Percentiles rank a stretch among this genome's conserved stretches.
Evolutionary conservation across 805 yeast species (phyloP).

Genomic region (Sporopachydermia quercuum): DNA sequence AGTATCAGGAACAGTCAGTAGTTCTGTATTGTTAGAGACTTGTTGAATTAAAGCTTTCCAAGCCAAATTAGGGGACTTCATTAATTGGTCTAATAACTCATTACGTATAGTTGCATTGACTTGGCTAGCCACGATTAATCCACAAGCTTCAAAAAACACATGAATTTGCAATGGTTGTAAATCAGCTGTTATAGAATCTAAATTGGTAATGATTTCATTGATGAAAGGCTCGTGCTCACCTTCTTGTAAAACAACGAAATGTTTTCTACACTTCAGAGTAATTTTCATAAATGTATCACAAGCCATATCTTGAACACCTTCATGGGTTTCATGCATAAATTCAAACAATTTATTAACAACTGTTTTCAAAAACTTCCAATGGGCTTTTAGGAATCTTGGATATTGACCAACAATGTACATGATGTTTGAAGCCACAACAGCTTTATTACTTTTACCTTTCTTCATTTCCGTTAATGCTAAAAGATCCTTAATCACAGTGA

Average conservation of each 20-base stretch:
- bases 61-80: slow-evolving; percentile 87
- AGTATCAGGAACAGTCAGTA: slow-evolving; percentile 62
- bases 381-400: slow-evolving; percentile 93
- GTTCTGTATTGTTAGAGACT: slow-evolving; percentile 69
- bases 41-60: slow-evolving; percentile 84
- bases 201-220: slow-evolving; percentile 71
- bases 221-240: slow-evolving; percentile 85
- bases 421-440: slow-evolving; percentile 98
- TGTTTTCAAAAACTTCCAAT: slow-evolving; percentile 93
- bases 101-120: slow-evolving; percentile 53
- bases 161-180: slow-evolving; percentile 95
- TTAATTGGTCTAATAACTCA: slow-evolving; percentile 56
- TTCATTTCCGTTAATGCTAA: slow-evolving; percentile 88
- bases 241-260: slow-evolving; percentile 77
- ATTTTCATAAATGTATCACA: slow-evolving; percentile 97
- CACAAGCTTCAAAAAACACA: slow-evolving; percentile 95
- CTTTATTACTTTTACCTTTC: slow-evolving; percentile 95
- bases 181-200: slow-evolving; percentile 79
- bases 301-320: slow-evolving; percentile 99
- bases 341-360: slow-evolving; percentile 92
- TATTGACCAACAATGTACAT: slow-evolving; percentile 99
- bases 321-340: slow-evolving; percentile 99
- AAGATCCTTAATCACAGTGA: slow-evolving; percentile 83
- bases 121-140: slow-evolving; percentile 86
- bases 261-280: slow-evolving; percentile 87